These are phyloP conservation scores for Penicillium silybi DNA, from an alignment of 495 filamentous ascomycete species.

Conservation along the genomic window DNA sequence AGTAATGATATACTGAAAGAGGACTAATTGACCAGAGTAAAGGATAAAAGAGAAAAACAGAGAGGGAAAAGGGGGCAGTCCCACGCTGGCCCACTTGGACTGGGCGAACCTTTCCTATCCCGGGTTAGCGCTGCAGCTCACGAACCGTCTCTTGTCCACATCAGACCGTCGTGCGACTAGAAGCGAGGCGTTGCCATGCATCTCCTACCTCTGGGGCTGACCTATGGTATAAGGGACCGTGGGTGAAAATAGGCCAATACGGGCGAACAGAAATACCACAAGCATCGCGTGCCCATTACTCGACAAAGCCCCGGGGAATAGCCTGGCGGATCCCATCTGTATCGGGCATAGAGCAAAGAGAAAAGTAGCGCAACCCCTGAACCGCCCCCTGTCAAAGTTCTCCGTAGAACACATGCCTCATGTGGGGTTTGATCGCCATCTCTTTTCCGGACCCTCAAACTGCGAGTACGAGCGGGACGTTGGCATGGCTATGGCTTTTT, in stretches of 20 bases:
- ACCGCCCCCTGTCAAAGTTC: slow-evolving; percentile 25
- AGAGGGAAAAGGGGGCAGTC: slow-evolving; percentile 5
- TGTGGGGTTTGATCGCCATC: slow-evolving; percentile 25
- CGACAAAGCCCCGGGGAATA: not conserved
- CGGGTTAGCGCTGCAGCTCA: slow-evolving; percentile 14
- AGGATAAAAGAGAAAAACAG: slow-evolving; percentile 4
- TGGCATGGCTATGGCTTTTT: too few relatives aligned
- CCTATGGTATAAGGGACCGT: not conserved
- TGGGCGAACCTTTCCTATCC: not conserved
- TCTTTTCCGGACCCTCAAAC: slow-evolving; percentile 2
- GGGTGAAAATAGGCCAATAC: not conserved
- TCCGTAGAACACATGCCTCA: slow-evolving; percentile 23
- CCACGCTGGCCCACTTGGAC: slow-evolving; percentile 1
- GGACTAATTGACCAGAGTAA: not conserved
- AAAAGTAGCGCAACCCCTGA: slow-evolving; percentile 24
- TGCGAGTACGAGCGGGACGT: slow-evolving; percentile 1
- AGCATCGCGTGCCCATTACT: not conserved
- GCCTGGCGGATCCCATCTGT: slow-evolving; percentile 3
- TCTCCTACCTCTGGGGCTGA: too few relatives aligned
- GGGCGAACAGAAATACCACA: too few relatives aligned
- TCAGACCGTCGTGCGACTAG: not conserved
- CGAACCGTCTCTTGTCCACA: slow-evolving; percentile 9
- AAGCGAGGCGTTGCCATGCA: not conserved
- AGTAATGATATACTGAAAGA: not conserved
- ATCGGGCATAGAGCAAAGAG: slow-evolving; percentile 6